Conservation (phyloP, 2,329 filamentous ascomycete species). For the Ophiosphaerella herpotricha region DNA sequence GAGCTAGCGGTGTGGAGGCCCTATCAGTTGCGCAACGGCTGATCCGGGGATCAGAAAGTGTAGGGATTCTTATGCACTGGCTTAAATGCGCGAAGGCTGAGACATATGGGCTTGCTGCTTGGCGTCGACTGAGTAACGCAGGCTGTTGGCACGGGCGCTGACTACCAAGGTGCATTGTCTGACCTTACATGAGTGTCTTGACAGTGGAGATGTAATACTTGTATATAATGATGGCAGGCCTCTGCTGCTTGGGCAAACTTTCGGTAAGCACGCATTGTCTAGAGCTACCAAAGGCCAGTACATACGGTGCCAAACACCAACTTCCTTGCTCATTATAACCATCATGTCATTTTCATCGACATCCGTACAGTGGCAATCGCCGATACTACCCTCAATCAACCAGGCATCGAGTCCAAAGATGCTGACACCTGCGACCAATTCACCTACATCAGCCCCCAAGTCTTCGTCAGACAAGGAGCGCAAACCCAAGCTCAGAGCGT, state of each 20-base stretch:
- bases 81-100: constrained; percentile 2
- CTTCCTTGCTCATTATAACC: constrained; percentile 2
- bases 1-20: background rate
- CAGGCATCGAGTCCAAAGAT: constrained; percentile 13
- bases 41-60: constrained; percentile 1
- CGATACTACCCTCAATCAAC: constrained; percentile 14
- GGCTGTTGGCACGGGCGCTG: background rate
- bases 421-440: constrained; percentile 3
- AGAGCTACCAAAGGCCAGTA: background rate
- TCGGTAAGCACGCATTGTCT: background rate
- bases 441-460: constrained; percentile 28
- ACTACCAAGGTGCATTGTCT: background rate
- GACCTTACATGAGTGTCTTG: background rate
- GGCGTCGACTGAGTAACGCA: background rate
- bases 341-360: constrained; percentile 31
- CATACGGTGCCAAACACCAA: background rate
- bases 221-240: constrained; percentile 1
- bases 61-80: background rate
- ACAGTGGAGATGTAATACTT: background rate
- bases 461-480: constrained; percentile 19
- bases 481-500: constrained; percentile 40
- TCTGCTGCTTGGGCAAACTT: background rate
- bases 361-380: constrained; percentile 27
- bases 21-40: constrained; percentile 1
- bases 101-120: constrained; percentile 1